Conservation (phyloP, 2,329 filamentous ascomycete species). For the Penicillium sp. region DNA sequence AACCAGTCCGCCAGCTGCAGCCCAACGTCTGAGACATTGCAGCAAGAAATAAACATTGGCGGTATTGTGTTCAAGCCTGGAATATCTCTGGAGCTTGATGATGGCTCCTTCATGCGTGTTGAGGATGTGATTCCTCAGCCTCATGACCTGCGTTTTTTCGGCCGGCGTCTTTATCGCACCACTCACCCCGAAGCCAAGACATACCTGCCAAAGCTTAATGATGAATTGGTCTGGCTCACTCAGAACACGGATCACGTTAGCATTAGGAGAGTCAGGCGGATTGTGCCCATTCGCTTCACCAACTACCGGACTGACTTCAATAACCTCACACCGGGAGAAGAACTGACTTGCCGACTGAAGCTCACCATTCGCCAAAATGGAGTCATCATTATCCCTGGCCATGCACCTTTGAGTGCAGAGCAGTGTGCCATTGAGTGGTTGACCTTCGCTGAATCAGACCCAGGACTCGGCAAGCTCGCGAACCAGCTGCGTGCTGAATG, state of each 20-base stretch:
- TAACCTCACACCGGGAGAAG: slow-evolving; percentile 21
- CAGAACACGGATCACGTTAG: slow-evolving; percentile 45
- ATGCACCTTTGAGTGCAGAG: slow-evolving; percentile 7
- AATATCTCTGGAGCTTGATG: slow-evolving; percentile 37
- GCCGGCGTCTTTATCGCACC: slow-evolving; percentile 36
- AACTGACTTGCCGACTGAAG: slow-evolving; percentile 36
- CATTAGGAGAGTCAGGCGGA: slow-evolving; percentile 36
- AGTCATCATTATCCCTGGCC: not conserved
- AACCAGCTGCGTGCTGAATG: slow-evolving; percentile 29
- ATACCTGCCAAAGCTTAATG: slow-evolving; percentile 34
- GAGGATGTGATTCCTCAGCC: slow-evolving; percentile 32
- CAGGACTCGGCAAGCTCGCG: slow-evolving; percentile 10
- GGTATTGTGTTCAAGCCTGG: slow-evolving; percentile 26
- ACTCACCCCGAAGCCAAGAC: slow-evolving; percentile 31
- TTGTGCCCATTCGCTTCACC: slow-evolving; percentile 52
- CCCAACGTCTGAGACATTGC: slow-evolving; percentile 5
- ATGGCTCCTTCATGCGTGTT: slow-evolving; percentile 44
- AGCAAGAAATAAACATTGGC: slow-evolving; percentile 6
- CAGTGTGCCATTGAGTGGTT: slow-evolving; percentile 33
- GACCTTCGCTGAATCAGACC: slow-evolving; percentile 29
- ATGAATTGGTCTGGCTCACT: slow-evolving; percentile 48
- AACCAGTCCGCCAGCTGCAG: not conserved
- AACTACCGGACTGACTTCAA: slow-evolving; percentile 44
- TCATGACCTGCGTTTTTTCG: slow-evolving; percentile 34
- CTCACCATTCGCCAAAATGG: slow-evolving; percentile 14